Conservation (phyloP, 2,329 filamentous ascomycete genomes). For the Chaetomiaceae sp. region DNA sequence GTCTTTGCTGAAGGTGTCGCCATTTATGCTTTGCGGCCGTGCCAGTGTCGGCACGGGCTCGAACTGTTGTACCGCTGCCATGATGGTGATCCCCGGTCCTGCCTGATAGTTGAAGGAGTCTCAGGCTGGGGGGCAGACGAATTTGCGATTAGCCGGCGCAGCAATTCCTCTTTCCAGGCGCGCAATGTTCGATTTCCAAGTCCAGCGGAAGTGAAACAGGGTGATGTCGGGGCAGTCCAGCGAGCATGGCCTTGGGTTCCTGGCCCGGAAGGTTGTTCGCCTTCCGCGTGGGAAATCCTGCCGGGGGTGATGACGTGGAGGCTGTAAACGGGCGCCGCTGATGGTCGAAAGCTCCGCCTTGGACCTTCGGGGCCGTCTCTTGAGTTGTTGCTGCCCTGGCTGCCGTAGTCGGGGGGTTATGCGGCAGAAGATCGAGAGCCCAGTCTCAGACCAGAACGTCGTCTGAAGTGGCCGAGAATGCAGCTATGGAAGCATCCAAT, state of each 20-base stretch:
- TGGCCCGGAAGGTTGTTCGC: conserved; percentile 1
- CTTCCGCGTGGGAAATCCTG: background rate
- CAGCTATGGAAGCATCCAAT: conserved; percentile 6
- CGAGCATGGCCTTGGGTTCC: conserved; percentile 21
- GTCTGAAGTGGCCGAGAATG: background rate
- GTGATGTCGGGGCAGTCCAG: conserved; percentile 8
- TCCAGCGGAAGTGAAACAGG: conserved; percentile 13
- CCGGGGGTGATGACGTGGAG: background rate
- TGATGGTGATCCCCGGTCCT: conserved; percentile 9
- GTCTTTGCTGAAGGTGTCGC: conserved; percentile 28
- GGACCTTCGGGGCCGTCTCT: background rate
- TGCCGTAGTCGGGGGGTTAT: background rate
- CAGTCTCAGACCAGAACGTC: background rate
- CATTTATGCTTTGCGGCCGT: conserved; percentile 27
- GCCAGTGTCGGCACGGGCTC: conserved; percentile 25
- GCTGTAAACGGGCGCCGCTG: background rate
- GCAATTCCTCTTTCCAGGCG: background rate
- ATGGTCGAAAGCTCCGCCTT: background rate
- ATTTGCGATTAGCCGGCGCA: background rate
- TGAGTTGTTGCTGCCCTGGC: background rate
- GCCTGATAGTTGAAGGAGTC: background rate
- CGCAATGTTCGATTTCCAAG: conserved; percentile 4
- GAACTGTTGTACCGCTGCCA: conserved; percentile 29
- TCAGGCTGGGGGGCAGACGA: background rate
- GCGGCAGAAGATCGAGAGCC: background rate